phyloP scores from a whole-genome alignment of 257 asterid species.

The Petrea volubilis region DNA sequence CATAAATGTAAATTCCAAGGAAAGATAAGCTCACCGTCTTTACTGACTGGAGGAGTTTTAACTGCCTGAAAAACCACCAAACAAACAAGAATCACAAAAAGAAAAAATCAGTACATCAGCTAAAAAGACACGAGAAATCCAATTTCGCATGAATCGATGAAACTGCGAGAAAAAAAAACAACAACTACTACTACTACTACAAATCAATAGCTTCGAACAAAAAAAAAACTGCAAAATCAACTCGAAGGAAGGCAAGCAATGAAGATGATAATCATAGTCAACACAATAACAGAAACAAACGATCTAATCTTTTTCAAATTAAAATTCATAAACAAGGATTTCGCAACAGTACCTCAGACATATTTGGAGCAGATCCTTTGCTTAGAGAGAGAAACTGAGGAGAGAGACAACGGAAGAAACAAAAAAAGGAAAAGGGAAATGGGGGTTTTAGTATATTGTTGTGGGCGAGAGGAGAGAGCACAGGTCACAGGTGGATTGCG shows the following conservation, averaged over 20 bases:
- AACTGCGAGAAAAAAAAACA: constrained; percentile 10
- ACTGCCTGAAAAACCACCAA: constrained; percentile 36
- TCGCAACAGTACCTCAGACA: constrained; percentile 47
- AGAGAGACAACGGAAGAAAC: constrained; percentile 13
- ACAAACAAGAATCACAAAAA: not conserved
- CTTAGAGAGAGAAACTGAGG: constrained; percentile 12
- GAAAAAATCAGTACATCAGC: constrained; percentile 8
- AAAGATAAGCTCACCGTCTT: constrained; percentile 36
- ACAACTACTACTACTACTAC: no score
- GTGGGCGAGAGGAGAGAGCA: not conserved
- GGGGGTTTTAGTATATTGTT: constrained; percentile 24
- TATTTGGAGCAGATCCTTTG: constrained; percentile 29
- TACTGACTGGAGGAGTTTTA: constrained; percentile 38
- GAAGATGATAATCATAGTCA: constrained; percentile 31
- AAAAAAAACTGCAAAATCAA: not conserved
- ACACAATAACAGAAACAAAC: constrained; percentile 17
- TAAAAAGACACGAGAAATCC: constrained; percentile 7
- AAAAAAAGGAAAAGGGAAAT: not conserved
- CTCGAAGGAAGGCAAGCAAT: not conserved
- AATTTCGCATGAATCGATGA: not conserved
- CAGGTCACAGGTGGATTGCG: constrained; percentile 1
- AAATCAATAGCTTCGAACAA: not conserved
- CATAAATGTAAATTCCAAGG: not conserved
- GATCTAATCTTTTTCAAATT: not conserved
- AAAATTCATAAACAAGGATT: not conserved